Evolutionary conservation across 257 asterid genomes (phyloP).

Genomic region (Schizonepeta tenuifolia): DNA sequence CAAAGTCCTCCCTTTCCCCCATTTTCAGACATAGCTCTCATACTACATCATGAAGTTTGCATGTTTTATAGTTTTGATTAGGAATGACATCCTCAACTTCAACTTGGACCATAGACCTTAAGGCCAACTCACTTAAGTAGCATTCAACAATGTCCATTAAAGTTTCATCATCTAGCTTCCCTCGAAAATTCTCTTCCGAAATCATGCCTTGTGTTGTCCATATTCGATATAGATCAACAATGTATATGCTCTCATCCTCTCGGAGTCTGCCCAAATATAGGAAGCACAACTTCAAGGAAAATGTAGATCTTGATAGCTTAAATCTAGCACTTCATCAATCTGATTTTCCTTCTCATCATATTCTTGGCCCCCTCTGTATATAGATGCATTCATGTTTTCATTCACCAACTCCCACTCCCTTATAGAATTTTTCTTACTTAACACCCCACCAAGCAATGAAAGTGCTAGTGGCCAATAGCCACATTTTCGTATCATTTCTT

Average conservation of each 20-base stretch:
- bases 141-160: background rate
- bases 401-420: slow-evolving; percentile 21
- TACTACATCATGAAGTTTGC: slow-evolving; percentile 30
- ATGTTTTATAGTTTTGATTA: background rate
- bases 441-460: slow-evolving; percentile 24
- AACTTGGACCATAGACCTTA: slow-evolving; percentile 20
- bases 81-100: background rate
- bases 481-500: slow-evolving; percentile 17
- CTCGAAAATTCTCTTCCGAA: too few species aligned
- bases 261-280: background rate
- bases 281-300: slow-evolving; percentile 29
- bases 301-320: slow-evolving; percentile 24
- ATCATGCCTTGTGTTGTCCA: slow-evolving; percentile 31
- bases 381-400: background rate
- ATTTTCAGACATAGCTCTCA: slow-evolving; percentile 14
- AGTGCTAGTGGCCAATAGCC: slow-evolving; percentile 20
- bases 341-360: background rate
- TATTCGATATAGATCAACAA: too few species aligned
- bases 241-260: slow-evolving; percentile 6
- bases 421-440: background rate
- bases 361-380: background rate
- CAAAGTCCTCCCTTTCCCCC: background rate
- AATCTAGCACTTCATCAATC: slow-evolving; percentile 10
- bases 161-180: background rate
- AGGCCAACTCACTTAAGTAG: slow-evolving; percentile 24